These are phyloP conservation scores for Firmiana major DNA, from an alignment of 345 rosid species.

Conservation along the genomic window DNA sequence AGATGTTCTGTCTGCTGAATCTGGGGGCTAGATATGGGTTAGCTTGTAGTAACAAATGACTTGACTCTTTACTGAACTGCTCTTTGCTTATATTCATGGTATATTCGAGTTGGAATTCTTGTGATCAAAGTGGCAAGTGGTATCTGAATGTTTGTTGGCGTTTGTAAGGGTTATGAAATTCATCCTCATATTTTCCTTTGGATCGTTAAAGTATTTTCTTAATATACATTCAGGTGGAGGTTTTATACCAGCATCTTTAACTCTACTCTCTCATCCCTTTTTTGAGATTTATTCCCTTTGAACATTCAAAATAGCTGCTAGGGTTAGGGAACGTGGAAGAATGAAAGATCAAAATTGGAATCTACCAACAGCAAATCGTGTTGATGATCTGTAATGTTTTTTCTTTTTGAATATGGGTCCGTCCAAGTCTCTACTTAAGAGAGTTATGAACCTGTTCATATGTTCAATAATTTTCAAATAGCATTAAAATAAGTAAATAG, in stretches of 20 bases:
- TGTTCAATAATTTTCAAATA: neutral
- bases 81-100: neutral
- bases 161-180: neutral
- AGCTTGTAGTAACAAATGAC: neutral
- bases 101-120: neutral
- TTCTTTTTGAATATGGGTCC: neutral
- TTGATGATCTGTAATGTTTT: neutral
- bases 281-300: neutral
- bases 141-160: neutral
- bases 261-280: neutral
- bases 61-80: neutral
- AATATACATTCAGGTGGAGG: neutral
- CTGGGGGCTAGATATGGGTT: neutral
- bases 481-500: neutral
- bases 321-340: neutral
- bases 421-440: neutral
- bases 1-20: neutral
- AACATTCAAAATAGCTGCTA: neutral
- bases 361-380: neutral
- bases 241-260: neutral
- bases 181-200: neutral
- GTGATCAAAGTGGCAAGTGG: neutral
- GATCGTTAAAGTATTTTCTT: neutral
- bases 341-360: neutral
- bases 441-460: conserved; percentile 7